Percentiles rank a stretch among this genome's conserved stretches.
These are phyloP conservation scores for Salix brachista DNA, from an alignment of 345 rosid genomes.

Conservation along the genomic window DNA sequence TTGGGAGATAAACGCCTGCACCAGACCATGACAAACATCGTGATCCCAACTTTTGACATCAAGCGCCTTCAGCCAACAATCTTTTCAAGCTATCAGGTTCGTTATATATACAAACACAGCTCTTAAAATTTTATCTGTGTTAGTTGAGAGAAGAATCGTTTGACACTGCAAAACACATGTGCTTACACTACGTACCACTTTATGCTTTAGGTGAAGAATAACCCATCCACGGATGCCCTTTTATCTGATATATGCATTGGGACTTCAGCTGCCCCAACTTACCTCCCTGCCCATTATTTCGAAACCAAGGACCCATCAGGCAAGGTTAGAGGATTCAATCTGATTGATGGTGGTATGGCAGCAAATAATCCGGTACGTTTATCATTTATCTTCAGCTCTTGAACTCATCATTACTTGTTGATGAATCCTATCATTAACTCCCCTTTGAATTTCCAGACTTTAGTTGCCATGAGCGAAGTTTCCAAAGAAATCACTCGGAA, in stretches of 20 bases:
- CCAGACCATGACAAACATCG: constrained; percentile 64
- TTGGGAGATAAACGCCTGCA: constrained; percentile 44
- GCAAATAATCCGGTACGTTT: constrained; percentile 59
- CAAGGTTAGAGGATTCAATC: constrained; percentile 43
- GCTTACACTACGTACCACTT: neutral
- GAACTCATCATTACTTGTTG: no score
- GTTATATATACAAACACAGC: neutral
- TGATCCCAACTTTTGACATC: constrained; percentile 76
- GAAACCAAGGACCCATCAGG: constrained; percentile 34
- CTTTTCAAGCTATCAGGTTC: constrained; percentile 55
- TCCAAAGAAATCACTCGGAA: constrained; percentile 40
- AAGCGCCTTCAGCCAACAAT: constrained; percentile 59
- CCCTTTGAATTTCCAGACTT: constrained; percentile 17
- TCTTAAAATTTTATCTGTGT: no score
- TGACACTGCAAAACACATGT: no score
- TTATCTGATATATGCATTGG: constrained; percentile 56
- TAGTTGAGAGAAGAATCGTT: no score
- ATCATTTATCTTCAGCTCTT: neutral
- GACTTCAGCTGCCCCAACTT: constrained; percentile 73
- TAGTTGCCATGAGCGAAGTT: constrained; percentile 53
- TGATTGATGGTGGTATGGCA: constrained; percentile 74
- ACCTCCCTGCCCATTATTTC: constrained; percentile 48
- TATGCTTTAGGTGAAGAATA: constrained; percentile 27
- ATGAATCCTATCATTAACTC: no score
- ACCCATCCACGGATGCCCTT: constrained; percentile 39